These are phyloP conservation scores for Piper betle DNA, from an alignment of 164 flowering plant species.

Conservation along the genomic window DNA sequence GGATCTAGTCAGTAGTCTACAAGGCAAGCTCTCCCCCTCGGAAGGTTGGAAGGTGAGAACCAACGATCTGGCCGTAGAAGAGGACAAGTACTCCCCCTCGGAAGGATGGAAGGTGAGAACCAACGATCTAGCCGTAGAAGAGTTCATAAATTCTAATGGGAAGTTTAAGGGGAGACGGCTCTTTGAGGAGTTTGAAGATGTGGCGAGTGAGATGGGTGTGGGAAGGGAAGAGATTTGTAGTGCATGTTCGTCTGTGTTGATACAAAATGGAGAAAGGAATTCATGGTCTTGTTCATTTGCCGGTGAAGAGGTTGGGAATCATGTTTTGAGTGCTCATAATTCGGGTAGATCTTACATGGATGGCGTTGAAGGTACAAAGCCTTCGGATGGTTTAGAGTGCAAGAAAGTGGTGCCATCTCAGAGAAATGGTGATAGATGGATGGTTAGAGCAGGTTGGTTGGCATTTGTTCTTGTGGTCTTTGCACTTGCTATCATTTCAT, in stretches of 20 bases:
- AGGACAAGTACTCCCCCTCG: no score
- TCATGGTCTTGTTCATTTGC: constrained; percentile 8
- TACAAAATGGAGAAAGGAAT: constrained; percentile 14
- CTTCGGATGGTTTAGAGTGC: constrained; percentile 1
- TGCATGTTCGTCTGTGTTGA: constrained; percentile 15
- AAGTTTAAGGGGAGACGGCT: constrained; percentile 35
- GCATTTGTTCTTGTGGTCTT: constrained; percentile 12
- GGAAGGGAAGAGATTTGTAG: constrained; percentile 7
- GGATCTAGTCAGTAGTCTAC: constrained; percentile 24
- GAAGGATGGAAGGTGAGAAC: constrained; percentile 24
- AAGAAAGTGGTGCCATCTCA: neutral
- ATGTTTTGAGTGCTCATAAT: neutral
- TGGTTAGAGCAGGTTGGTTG: constrained; percentile 11
- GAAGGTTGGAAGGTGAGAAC: constrained; percentile 24
- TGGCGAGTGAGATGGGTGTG: constrained; percentile 1
- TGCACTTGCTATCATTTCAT: constrained; percentile 10
- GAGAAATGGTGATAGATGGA: constrained; percentile 5
- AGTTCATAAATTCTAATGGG: no score
- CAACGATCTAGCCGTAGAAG: constrained; percentile 23
- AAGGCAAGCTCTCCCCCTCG: constrained; percentile 4
- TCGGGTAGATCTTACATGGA: neutral
- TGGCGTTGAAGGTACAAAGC: constrained; percentile 5
- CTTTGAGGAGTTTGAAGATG: constrained; percentile 16
- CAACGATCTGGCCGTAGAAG: constrained; percentile 22
- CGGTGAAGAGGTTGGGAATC: neutral